Evolutionary conservation across 164 flowering plant species (phyloP).

Genomic region (Cinnamomum micranthum): DNA sequence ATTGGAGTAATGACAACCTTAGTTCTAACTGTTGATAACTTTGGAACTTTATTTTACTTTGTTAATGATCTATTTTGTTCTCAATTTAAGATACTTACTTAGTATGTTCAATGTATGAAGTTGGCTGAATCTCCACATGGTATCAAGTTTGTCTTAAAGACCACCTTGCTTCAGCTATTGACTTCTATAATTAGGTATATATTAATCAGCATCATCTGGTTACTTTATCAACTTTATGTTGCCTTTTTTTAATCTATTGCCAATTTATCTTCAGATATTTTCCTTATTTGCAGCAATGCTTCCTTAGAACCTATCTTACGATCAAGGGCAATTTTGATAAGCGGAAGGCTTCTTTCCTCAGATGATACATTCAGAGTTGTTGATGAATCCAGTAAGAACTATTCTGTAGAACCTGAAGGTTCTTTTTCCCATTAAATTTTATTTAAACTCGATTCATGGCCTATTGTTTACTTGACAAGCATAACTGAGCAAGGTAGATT

Average conservation of each 20-base stretch:
- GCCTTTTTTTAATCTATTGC: not conserved
- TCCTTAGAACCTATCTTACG: conserved; percentile 58
- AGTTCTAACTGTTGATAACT: no score
- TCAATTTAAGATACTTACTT: not conserved
- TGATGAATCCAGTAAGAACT: conserved; percentile 58
- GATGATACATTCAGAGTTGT: conserved; percentile 37
- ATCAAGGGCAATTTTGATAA: conserved; percentile 82
- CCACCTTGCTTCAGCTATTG: conserved; percentile 59
- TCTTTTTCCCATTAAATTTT: not conserved
- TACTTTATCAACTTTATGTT: conserved; percentile 2
- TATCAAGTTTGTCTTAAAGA: conserved; percentile 53
- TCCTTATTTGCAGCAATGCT: conserved; percentile 34
- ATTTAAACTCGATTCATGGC: not conserved
- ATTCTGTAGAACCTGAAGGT: not conserved
- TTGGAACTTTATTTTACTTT: no score
- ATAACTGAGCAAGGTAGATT: not conserved
- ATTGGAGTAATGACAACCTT: no score
- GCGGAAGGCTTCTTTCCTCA: conserved; percentile 76
- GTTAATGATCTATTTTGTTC: no score
- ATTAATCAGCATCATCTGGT: not conserved
- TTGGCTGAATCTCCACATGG: conserved; percentile 67
- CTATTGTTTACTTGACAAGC: not conserved
- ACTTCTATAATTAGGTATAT: conserved; percentile 64
- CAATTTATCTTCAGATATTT: not conserved
- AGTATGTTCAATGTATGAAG: conserved; percentile 27